Base-by-base conservation (phyloP, 2,329 filamentous ascomycete genomes). In the Xylaria arbuscula region DNA sequence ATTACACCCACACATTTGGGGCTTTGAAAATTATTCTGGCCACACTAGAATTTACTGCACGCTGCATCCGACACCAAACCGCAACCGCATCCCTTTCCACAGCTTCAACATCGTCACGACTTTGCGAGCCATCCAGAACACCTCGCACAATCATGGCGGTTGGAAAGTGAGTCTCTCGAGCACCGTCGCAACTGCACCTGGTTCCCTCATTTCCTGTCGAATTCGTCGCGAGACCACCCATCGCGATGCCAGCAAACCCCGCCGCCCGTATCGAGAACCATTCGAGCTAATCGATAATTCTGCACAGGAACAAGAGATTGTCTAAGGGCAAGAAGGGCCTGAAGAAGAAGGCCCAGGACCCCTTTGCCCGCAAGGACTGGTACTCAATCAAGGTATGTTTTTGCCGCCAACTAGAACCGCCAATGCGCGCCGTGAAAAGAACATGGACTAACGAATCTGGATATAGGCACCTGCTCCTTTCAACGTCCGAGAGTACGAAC, bases 291-390 rank as follows among this genome's bases (percentile, higher is more conserved):
- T 72, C 71, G 72, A 68, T 67, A 40, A 56, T 69, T 74, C 74
- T 76, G 64, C 76, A 77, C 78, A 94, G 92, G 93, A 99, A 99
- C 92, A 99, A 99, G 94, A 94, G 96, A 90, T 91, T 99, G 88
- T 98, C 96, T 77, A 99, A 99, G 91, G 96, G 96, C 88, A 99
- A 98, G 93, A 99, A 99, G 91, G 95, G 96, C 85, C 89, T 98
- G 84, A 98, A 98, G 93, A 98, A 99, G 95, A 95, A 95, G 88
- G 95, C 94, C 81, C 87, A 92, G 79, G 96, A 99, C 85, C 95
- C 96, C 81, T 98, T 98, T 89, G 90, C 94, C 81, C 93, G 95
- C 83, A 99, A 99, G 90, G 96, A 98, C 85, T 98, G 97, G 93
- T 99, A 94, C 88, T 93, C 92, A 81, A 91, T 99, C 86, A 98